These are phyloP conservation scores for Geosmithia morbida DNA, from an alignment of 2,329 filamentous ascomycete genomes.

Conservation along the genomic window DNA sequence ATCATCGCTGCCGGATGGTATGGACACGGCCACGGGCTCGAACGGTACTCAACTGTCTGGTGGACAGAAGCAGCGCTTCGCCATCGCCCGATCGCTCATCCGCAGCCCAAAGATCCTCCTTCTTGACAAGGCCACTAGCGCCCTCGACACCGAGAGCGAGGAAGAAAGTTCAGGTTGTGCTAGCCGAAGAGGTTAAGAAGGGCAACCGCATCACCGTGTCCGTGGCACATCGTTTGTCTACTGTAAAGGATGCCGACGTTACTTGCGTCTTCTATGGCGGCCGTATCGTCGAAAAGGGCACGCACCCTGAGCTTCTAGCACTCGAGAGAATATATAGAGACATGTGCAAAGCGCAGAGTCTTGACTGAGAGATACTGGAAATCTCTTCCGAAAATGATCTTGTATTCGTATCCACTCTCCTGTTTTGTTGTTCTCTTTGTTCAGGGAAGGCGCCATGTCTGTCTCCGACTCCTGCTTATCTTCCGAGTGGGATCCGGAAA, in stretches of 20 bases:
- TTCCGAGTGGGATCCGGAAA: too few relatives aligned
- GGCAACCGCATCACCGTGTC: slow-evolving; percentile 87
- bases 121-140: slow-evolving; percentile 84
- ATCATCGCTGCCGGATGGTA: slow-evolving; percentile 78
- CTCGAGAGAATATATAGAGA: slow-evolving; percentile 29
- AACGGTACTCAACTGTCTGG: slow-evolving; percentile 47
- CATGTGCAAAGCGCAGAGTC: slow-evolving; percentile 26
- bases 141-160: slow-evolving; percentile 87
- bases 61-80: slow-evolving; percentile 40
- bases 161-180: slow-evolving; percentile 79
- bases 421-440: background rate
- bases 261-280: slow-evolving; percentile 48
- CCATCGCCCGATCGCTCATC: slow-evolving; percentile 46
- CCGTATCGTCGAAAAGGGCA: slow-evolving; percentile 40
- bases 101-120: slow-evolving; percentile 90
- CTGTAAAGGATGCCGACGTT: slow-evolving; percentile 59
- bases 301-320: slow-evolving; percentile 38
- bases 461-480: too few relatives aligned
- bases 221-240: slow-evolving; percentile 82
- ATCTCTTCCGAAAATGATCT: background rate
- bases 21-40: slow-evolving; percentile 76
- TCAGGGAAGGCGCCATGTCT: too few relatives aligned
- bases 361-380: slow-evolving; percentile 7
- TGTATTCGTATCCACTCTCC: too few relatives aligned
- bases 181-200: slow-evolving; percentile 57